Conservation (phyloP, 1,139 yeast species). For the Yamadazyma friedrichii region DNA sequence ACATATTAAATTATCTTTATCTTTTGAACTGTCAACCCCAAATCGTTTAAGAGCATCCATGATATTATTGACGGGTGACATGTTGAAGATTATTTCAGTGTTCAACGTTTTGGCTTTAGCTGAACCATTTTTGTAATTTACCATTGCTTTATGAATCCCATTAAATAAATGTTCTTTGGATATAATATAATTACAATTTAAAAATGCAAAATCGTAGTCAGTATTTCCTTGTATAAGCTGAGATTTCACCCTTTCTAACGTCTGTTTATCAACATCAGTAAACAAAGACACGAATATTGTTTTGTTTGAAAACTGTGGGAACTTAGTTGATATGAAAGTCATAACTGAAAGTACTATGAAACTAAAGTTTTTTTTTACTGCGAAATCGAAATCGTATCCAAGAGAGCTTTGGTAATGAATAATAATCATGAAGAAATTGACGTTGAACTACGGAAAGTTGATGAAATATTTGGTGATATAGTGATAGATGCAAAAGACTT, state of each 20-base stretch:
- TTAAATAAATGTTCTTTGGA: constrained; percentile 37
- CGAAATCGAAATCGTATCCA: constrained; percentile 1
- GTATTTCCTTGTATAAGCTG: constrained; percentile 30
- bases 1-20: constrained; percentile 22
- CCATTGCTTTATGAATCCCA: constrained; percentile 36
- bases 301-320: constrained; percentile 36
- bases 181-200: constrained; percentile 36
- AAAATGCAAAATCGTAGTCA: constrained; percentile 41
- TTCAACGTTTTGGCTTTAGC: constrained; percentile 42
- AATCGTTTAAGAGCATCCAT: constrained; percentile 43
- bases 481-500: background rate
- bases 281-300: constrained; percentile 26
- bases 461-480: constrained; percentile 4
- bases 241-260: constrained; percentile 25
- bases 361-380: background rate
- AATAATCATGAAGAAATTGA: constrained; percentile 1
- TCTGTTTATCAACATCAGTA: constrained; percentile 18
- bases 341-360: background rate
- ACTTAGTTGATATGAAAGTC: constrained; percentile 10
- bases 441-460: constrained; percentile 1
- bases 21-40: constrained; percentile 34
- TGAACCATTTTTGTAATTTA: constrained; percentile 23
- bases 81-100: constrained; percentile 41
- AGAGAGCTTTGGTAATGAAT: too few species aligned
- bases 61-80: constrained; percentile 45